Evolutionary conservation across 495 filamentous ascomycete species (phyloP).

Genomic region (Trichoderma parareesei): DNA sequence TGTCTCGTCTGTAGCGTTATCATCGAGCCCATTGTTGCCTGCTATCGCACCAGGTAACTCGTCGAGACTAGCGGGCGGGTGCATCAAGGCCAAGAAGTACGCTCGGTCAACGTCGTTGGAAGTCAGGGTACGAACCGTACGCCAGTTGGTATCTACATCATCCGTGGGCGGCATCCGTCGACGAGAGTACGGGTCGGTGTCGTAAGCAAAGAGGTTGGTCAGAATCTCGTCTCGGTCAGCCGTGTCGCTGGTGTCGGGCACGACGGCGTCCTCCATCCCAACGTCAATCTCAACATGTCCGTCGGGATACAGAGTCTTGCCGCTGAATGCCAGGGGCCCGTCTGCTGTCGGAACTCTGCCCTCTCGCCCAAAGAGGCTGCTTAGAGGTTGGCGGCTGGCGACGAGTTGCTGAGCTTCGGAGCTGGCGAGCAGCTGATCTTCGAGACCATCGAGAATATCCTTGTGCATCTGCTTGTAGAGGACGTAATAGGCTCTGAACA

Average conservation of each 20-base stretch:
- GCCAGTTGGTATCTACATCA: slow-evolving; percentile 4
- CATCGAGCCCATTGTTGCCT: slow-evolving; percentile 12
- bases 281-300: slow-evolving; percentile 59
- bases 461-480: slow-evolving; percentile 76
- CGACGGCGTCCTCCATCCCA: slow-evolving; percentile 28
- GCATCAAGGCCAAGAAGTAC: slow-evolving; percentile 25
- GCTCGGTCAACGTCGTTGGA: slow-evolving; percentile 17
- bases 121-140: slow-evolving; percentile 1
- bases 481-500: slow-evolving; percentile 86
- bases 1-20: slow-evolving; percentile 5
- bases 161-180: slow-evolving; percentile 2
- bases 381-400: slow-evolving; percentile 68
- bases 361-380: slow-evolving; percentile 57
- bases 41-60: slow-evolving; percentile 7
- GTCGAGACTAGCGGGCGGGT: neutral
- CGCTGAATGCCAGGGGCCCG: slow-evolving; percentile 48
- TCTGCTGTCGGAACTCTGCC: slow-evolving; percentile 55
- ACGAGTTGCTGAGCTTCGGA: slow-evolving; percentile 65
- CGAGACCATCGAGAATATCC: slow-evolving; percentile 73
- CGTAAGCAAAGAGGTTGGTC: slow-evolving; percentile 28
- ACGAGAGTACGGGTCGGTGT: slow-evolving; percentile 14
- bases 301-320: slow-evolving; percentile 49
- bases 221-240: slow-evolving; percentile 34
- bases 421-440: slow-evolving; percentile 69
- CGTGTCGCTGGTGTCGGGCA: slow-evolving; percentile 34